Conservation (phyloP, 345 rosid genomes). For the Mangifera indica region DNA sequence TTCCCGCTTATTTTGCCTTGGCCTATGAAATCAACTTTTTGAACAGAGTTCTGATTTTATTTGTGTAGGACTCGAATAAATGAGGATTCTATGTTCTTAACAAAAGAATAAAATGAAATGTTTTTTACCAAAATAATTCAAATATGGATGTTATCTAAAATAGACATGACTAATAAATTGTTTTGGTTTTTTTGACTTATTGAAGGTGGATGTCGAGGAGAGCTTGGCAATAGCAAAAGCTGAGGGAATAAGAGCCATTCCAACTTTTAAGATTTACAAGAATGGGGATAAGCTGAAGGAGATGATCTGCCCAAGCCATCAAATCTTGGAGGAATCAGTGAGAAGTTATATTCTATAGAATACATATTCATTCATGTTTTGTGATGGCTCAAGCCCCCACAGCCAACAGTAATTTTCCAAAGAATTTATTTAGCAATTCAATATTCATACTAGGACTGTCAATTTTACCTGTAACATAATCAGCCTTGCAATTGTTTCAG, state of each 20-base stretch:
- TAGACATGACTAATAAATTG: not conserved
- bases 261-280: conserved; percentile 77
- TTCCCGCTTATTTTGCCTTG: not conserved
- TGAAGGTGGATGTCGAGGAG: conserved; percentile 71
- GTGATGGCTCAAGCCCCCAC: conserved; percentile 10
- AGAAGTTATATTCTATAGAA: conserved; percentile 47
- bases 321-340: conserved; percentile 66
- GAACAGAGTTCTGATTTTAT: not conserved
- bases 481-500: conserved; percentile 24
- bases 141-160: not conserved
- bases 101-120: not conserved
- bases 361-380: conserved; percentile 13
- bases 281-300: conserved; percentile 68
- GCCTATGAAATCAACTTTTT: not conserved
- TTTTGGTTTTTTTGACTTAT: not conserved
- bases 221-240: conserved; percentile 58
- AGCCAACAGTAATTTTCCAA: conserved; percentile 12
- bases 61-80: not conserved
- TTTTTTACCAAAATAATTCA: not conserved
- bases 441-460: conserved; percentile 24
- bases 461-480: conserved; percentile 30
- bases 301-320: conserved; percentile 68
- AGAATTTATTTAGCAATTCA: conserved; percentile 7
- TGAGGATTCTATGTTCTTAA: not conserved
- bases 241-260: conserved; percentile 64